Conservation (phyloP, 257 asterid genomes). For the Fraxinus cuspidata region DNA sequence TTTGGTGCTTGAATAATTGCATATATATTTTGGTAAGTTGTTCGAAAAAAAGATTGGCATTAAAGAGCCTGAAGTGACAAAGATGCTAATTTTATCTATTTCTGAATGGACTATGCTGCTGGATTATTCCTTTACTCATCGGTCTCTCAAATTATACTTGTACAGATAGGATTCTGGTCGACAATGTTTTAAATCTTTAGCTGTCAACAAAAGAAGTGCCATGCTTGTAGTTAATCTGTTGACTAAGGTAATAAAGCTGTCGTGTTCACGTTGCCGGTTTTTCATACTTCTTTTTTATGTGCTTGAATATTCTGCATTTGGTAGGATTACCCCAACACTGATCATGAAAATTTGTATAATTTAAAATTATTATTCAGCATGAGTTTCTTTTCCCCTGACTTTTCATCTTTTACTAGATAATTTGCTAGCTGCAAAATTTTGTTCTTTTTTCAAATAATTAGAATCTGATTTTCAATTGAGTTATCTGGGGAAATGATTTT, state of each 20-base stretch:
- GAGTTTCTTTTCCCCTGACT: background rate
- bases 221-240: no score
- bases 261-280: constrained; percentile 5
- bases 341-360: background rate
- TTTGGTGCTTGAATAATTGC: background rate
- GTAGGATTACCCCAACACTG: background rate
- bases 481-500: background rate
- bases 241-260: no score
- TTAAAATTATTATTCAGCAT: background rate
- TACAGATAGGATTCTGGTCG: background rate
- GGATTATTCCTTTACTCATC: constrained; percentile 13
- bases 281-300: background rate
- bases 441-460: background rate
- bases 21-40: background rate
- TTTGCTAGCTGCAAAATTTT: background rate
- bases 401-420: background rate
- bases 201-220: background rate
- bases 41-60: background rate
- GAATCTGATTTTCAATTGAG: background rate
- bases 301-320: background rate
- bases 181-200: background rate
- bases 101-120: constrained; percentile 15
- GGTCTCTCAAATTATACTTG: background rate
- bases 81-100: constrained; percentile 9
- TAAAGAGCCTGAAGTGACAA: constrained; percentile 10